phyloP scores from a whole-genome alignment of 805 yeast species.

The Sugiyamaella marilandica region DNA sequence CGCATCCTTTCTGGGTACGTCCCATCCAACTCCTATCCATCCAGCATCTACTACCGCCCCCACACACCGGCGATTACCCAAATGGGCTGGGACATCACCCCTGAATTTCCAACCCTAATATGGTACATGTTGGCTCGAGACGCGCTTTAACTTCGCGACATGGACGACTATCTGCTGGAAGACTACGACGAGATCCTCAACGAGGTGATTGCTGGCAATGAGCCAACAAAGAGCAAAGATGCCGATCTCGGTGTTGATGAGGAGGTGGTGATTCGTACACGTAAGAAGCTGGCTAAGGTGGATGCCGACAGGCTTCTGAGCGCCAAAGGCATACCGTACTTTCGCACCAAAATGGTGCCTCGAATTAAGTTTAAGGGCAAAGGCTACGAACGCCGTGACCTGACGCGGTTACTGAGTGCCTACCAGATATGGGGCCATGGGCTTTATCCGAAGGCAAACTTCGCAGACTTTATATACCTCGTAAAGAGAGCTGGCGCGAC shows the following conservation, averaged over 20 bases:
- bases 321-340: slow-evolving; percentile 51
- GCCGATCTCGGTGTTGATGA: slow-evolving; percentile 19
- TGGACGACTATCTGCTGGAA: background rate
- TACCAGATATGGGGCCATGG: slow-evolving; percentile 76
- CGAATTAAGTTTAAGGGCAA: slow-evolving; percentile 34
- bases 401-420: slow-evolving; percentile 45
- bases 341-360: slow-evolving; percentile 33
- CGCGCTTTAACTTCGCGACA: slow-evolving; percentile 2
- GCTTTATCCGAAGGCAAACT: slow-evolving; percentile 73
- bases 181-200: background rate
- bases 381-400: slow-evolving; percentile 47
- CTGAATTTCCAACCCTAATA: too few species aligned
- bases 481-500: slow-evolving; percentile 6
- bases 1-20: too few species aligned
- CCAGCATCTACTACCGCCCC: too few species aligned
- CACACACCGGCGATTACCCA: too few species aligned
- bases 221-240: background rate
- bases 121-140: too few species aligned
- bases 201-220: background rate
- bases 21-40: too few species aligned
- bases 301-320: slow-evolving; percentile 49
- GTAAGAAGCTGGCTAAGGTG: slow-evolving; percentile 40
- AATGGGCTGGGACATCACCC: too few species aligned
- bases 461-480: slow-evolving; percentile 29
- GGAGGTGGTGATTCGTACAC: slow-evolving; percentile 29